phyloP scores from a whole-genome alignment of 257 asterid species.

The Solanum sejunctum region DNA sequence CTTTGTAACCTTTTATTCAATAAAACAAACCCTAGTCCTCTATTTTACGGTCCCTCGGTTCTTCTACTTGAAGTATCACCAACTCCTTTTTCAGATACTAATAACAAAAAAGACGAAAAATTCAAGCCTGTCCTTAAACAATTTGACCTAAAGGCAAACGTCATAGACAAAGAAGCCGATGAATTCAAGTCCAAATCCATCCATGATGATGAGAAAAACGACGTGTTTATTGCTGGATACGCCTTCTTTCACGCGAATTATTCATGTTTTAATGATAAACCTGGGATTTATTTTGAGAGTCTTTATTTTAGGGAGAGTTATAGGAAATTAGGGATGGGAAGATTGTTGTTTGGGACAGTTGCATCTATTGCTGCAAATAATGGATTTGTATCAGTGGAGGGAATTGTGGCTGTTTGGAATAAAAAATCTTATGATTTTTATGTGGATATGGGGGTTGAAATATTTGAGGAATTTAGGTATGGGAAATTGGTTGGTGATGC shows the following conservation, averaged over 20 bases:
- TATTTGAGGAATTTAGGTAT: slow-evolving; percentile 7
- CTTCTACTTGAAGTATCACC: slow-evolving; percentile 3
- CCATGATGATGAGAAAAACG: background rate
- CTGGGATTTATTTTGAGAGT: slow-evolving; percentile 5
- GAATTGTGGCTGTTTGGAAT: slow-evolving; percentile 8
- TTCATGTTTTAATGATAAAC: background rate
- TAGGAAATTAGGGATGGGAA: slow-evolving; percentile 1
- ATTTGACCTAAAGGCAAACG: background rate
- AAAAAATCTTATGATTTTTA: slow-evolving; percentile 5
- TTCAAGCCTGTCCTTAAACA: background rate
- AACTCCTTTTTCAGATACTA: background rate
- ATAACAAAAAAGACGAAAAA: background rate
- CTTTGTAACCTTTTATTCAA: background rate
- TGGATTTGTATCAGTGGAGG: slow-evolving; percentile 3
- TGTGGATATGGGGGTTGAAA: slow-evolving; percentile 2
- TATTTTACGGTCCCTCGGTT: background rate
- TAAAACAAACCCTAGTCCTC: background rate
- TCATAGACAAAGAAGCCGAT: background rate
- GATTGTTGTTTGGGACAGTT: background rate
- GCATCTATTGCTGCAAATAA: slow-evolving; percentile 4
- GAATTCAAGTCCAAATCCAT: background rate
- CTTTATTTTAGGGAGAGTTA: slow-evolving; percentile 3
- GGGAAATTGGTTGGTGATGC: slow-evolving; percentile 5
- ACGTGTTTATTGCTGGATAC: background rate
- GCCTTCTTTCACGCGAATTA: slow-evolving; percentile 1